phyloP scores from a whole-genome alignment of 2,329 filamentous ascomycete species.

The Grosmannia clavigera region DNA sequence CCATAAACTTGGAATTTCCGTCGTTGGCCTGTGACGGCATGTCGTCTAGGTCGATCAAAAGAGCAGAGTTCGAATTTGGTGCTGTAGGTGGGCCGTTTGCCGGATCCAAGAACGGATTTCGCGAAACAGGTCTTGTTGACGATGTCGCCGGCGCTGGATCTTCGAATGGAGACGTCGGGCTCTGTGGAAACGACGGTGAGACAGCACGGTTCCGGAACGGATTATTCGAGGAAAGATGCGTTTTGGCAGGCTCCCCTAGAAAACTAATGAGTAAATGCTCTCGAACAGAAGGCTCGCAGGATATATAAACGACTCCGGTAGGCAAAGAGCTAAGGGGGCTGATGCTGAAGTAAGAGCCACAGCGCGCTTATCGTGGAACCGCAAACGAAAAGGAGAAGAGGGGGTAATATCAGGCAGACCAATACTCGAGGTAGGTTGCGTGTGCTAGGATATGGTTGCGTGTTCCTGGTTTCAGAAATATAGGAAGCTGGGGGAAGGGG shows the following conservation, averaged over 20 bases:
- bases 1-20: slow-evolving; percentile 45
- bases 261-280: not conserved
- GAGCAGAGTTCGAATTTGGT: slow-evolving; percentile 11
- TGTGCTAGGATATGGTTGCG: not conserved
- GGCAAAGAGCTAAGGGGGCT: not conserved
- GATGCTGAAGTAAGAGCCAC: not conserved
- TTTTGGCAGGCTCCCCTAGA: slow-evolving; percentile 25
- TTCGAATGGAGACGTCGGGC: slow-evolving; percentile 44
- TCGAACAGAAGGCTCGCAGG: not conserved
- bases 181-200: slow-evolving; percentile 39
- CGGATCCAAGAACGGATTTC: slow-evolving; percentile 64
- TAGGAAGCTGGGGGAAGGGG: not conserved
- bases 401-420: not conserved
- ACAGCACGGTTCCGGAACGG: slow-evolving; percentile 63
- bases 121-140: slow-evolving; percentile 46
- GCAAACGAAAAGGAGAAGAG: not conserved
- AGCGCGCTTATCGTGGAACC: not conserved
- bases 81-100: slow-evolving; percentile 21
- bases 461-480: not conserved
- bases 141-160: slow-evolving; percentile 28
- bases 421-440: not conserved
- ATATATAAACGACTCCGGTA: not conserved
- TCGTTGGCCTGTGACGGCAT: slow-evolving; percentile 37
- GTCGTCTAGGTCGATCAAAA: slow-evolving; percentile 29
- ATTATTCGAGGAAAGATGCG: slow-evolving; percentile 71